A percentile compares a stretch with the other conserved stretches of the same genome.
phyloP scores from a whole-genome alignment of 371 early-diverging fungal species.

The Actinomucor elegans region DNA sequence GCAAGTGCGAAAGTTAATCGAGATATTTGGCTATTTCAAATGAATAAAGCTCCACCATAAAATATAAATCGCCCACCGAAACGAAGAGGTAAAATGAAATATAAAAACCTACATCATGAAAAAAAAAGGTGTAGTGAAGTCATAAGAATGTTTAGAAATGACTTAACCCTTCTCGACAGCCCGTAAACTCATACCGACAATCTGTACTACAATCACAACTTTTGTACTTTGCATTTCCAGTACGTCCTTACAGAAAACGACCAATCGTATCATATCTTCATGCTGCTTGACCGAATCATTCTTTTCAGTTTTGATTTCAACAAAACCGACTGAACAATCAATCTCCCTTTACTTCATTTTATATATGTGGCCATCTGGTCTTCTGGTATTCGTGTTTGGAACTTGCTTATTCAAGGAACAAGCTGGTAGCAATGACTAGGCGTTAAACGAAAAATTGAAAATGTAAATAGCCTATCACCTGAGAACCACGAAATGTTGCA shows the following conservation, averaged over 20 bases:
- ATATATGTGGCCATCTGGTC: constrained; percentile 20
- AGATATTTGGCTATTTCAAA: constrained; percentile 26
- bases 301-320: constrained; percentile 21
- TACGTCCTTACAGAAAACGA: constrained; percentile 16
- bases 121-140: neutral
- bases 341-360: constrained; percentile 18
- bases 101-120: constrained; percentile 20
- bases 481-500: no score
- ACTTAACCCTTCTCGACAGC: constrained; percentile 13
- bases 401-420: constrained; percentile 10
- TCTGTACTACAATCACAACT: constrained; percentile 10
- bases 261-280: constrained; percentile 19
- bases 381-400: neutral
- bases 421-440: no score
- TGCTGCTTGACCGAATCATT: constrained; percentile 6
- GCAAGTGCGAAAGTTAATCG: constrained; percentile 15
- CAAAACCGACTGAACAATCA: constrained; percentile 14
- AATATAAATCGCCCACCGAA: constrained; percentile 13
- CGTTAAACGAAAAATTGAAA: no score
- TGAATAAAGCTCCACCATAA: constrained; percentile 25
- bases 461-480: no score
- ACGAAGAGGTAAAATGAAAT: constrained; percentile 25
- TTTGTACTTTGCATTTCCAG: constrained; percentile 9
- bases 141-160: constrained; percentile 8
- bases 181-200: constrained; percentile 19